These are phyloP conservation scores for Aureobasidium sp. DNA, from an alignment of 2,329 filamentous ascomycete genomes.

Conservation along the genomic window DNA sequence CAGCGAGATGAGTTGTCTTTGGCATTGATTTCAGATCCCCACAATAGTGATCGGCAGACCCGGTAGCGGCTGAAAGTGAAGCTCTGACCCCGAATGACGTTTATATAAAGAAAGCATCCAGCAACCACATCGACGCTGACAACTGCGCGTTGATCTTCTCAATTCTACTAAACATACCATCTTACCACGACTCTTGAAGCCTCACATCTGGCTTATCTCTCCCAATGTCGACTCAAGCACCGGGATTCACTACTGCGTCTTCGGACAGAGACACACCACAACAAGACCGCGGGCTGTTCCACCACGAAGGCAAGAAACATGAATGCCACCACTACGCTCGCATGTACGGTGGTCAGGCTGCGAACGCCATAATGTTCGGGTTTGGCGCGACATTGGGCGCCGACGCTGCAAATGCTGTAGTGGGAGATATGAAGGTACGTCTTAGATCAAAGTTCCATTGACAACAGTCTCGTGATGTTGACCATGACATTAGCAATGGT, in stretches of 20 bases:
- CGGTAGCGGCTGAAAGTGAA: neutral
- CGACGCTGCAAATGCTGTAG: conserved; percentile 23
- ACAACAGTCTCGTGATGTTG: neutral
- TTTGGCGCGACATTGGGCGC: conserved; percentile 25
- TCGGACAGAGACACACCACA: conserved; percentile 22
- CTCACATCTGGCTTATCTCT: neutral
- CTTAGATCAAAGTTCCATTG: neutral
- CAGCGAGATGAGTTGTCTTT: neutral
- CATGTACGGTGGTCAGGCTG: conserved; percentile 24
- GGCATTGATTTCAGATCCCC: neutral
- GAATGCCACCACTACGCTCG: conserved; percentile 24
- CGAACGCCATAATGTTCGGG: conserved; percentile 21
- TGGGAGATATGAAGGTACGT: conserved; percentile 24
- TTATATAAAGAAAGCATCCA: neutral
- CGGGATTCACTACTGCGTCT: conserved; percentile 18
- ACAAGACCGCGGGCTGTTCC: conserved; percentile 23
- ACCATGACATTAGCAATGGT: conserved; percentile 11
- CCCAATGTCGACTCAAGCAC: conserved; percentile 20
- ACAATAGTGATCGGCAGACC: neutral
- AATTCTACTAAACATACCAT: neutral
- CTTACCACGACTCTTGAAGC: neutral
- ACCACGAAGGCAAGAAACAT: conserved; percentile 23
- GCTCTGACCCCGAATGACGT: conserved; percentile 9
- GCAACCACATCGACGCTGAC: neutral
- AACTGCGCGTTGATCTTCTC: neutral